Evolutionary conservation across 2,329 filamentous ascomycete genomes (phyloP), one percentile per base, ranked within the genome.

Genomic region (Falciphora oryzae): DNA sequence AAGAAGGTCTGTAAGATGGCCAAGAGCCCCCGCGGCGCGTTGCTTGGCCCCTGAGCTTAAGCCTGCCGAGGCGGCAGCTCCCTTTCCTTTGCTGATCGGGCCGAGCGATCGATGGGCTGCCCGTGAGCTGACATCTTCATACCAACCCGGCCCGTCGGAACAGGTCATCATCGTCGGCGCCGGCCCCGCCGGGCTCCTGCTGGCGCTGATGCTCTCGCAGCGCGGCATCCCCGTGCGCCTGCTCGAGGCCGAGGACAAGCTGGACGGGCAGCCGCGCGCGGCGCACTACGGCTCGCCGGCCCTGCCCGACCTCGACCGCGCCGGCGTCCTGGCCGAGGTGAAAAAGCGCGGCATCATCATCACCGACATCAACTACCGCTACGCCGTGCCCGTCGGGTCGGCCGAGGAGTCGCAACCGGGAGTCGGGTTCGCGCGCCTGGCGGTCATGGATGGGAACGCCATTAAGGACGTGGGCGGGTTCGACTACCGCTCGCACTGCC

Each of bases 201-300:
- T 81, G n/a, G 78, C 76, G 18, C 75, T 86, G 3, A 77, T 86
- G 2, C 79, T 87, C 8, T 78, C 82, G 27, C 80, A 81, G 68
- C 77, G 81, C 63, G 77, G 79, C 59, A 83, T 87, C 66, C 74
- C 78, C 35, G 80, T 83, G 58, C 80, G 80, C 29, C 76, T 87
- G 28, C 76, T 89, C 63, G 86, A 89, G 69, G 81, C 81, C 3
- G 78, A 81, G 2, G 71, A 78, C 31, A 76, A 81, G 64, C 77
- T 88, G 59, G 84, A 87, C 74, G 77, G 81, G 65, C 84, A 85
- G 65, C 86, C 86, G 0, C 83, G 86, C 32, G 86, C 86, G 18
- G 83, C 85, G 3, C 84, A 88, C 73, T 88, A 88, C 71, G 84
- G 82, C 4, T 78, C 83, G 0, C 79, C 85, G 0, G 85, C 85